These are phyloP conservation scores for Elasticomyces elasticus DNA, from an alignment of 495 filamentous ascomycete genomes.

Conservation along the genomic window DNA sequence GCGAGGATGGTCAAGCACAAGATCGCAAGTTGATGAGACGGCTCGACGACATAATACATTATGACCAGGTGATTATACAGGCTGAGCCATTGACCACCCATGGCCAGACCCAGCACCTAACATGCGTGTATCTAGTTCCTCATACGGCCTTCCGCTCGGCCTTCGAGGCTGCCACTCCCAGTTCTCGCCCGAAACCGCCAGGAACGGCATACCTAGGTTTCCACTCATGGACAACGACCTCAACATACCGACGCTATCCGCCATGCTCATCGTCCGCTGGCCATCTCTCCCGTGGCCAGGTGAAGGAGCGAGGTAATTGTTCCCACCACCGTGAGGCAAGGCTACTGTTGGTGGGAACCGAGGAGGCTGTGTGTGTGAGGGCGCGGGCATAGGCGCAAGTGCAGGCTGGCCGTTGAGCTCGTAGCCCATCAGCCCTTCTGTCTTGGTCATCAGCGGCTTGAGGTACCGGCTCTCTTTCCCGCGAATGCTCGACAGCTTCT, in stretches of 20 bases:
- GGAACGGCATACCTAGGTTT: slow-evolving; percentile 17
- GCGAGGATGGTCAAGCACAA: no score
- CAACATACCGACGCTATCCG: slow-evolving; percentile 17
- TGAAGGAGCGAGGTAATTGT: neutral
- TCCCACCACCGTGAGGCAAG: neutral
- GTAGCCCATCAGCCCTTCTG: slow-evolving; percentile 19
- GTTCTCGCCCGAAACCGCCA: neutral
- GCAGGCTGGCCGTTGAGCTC: slow-evolving; percentile 1
- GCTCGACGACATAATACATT: no score
- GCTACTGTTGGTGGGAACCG: neutral
- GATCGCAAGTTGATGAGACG: no score
- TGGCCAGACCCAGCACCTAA: neutral
- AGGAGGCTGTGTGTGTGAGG: neutral
- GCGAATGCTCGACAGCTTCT: slow-evolving; percentile 23
- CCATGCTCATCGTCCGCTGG: slow-evolving; percentile 1
- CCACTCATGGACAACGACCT: slow-evolving; percentile 16
- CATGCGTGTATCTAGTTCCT: slow-evolving; percentile 7
- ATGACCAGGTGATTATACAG: no score
- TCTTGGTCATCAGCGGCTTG: slow-evolving; percentile 17
- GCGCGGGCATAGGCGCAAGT: neutral
- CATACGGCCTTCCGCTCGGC: slow-evolving; percentile 16
- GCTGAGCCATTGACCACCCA: neutral
- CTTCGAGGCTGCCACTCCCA: slow-evolving; percentile 16
- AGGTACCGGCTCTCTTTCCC: slow-evolving; percentile 24
- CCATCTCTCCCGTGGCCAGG: neutral